Evolutionary conservation across 768 basidiomycete genomes (phyloP), one percentile per base, ranked within the genome.

Genomic region (Lactarius quietus): DNA sequence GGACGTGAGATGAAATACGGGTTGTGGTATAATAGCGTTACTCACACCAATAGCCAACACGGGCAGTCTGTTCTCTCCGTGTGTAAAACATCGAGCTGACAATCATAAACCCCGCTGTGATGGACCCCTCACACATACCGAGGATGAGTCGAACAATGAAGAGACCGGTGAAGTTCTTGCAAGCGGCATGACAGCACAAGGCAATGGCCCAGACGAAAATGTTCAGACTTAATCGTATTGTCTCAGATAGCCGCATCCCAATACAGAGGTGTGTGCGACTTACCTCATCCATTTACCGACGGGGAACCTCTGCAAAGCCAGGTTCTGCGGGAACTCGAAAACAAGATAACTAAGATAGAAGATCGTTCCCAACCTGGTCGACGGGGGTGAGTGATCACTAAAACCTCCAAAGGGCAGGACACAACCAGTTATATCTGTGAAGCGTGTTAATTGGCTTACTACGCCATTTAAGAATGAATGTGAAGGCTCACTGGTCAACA

Each of bases 251-350:
- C 18, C 26, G 39, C 53, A 17, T 57, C 55, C 54, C 6, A 4
- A 39, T 20, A 15, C n/a, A 26, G 39, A 39, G 26, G 33, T 41
- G 33, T 56, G 35, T 7, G 28, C 33, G 15, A 62, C 77, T 33
- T 64, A 83, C 89, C 88, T 89, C 85, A 91, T 88, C 89, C 89
- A 91, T 81, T 83, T 88, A 12, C 86, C 89, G 9, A 91, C 88
- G 0, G 88, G 88, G 70, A 89, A 89, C 20, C 83, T 81, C 68
- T 90, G 89, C 6, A 91, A 77, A 0, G 83, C 86, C 10, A 89
- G 74, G 70, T 89, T 90, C 72, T 89, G 89, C 0, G 89, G 89
- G 68, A 87, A 89, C 70, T 89, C 87, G 68, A 91, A 90, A 10
- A 79, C 69, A 14, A 90, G 81, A 70, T 89, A 90, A 70, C 85